These are phyloP conservation scores for Neurospora sp. DNA, from an alignment of 495 filamentous ascomycete genomes.

Conservation along the genomic window DNA sequence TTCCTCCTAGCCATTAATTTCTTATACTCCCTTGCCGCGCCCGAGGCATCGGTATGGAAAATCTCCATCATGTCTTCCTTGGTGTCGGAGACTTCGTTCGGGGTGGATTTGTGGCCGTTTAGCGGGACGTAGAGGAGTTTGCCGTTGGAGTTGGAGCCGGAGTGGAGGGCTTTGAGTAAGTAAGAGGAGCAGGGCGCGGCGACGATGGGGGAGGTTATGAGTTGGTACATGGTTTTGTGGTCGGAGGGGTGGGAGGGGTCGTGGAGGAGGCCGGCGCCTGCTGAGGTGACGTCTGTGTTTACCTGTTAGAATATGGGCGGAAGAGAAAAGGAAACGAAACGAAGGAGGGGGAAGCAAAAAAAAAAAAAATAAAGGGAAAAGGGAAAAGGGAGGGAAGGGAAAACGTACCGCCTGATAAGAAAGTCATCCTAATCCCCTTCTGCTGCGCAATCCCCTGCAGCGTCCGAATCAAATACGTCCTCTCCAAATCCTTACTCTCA, in stretches of 20 bases:
- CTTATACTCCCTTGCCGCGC: constrained; percentile 66
- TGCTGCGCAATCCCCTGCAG: constrained; percentile 90
- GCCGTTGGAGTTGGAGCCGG: constrained; percentile 76
- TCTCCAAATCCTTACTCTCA: constrained; percentile 92
- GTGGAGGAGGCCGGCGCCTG: constrained; percentile 87
- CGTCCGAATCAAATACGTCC: constrained; percentile 92
- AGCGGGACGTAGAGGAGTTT: constrained; percentile 81
- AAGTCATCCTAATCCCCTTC: constrained; percentile 91
- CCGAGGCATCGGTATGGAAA: constrained; percentile 82
- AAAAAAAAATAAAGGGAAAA: not conserved
- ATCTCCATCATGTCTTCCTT: constrained; percentile 99
- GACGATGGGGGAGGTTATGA: constrained; percentile 85
- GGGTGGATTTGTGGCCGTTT: constrained; percentile 74
- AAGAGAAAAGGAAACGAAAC: no score
- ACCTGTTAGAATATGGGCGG: no score
- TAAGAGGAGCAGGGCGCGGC: constrained; percentile 76
- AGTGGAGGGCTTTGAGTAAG: constrained; percentile 85
- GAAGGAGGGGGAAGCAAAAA: no score
- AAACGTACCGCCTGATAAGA: constrained; percentile 67
- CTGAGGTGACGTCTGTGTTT: constrained; percentile 80
- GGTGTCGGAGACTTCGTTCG: constrained; percentile 60
- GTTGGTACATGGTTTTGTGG: constrained; percentile 99
- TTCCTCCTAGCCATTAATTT: constrained; percentile 88
- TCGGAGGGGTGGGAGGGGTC: constrained; percentile 82
- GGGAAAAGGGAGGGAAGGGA: not conserved